phyloP scores from a whole-genome alignment of 1,139 yeast genomes.

The Zygoascus sp. region DNA sequence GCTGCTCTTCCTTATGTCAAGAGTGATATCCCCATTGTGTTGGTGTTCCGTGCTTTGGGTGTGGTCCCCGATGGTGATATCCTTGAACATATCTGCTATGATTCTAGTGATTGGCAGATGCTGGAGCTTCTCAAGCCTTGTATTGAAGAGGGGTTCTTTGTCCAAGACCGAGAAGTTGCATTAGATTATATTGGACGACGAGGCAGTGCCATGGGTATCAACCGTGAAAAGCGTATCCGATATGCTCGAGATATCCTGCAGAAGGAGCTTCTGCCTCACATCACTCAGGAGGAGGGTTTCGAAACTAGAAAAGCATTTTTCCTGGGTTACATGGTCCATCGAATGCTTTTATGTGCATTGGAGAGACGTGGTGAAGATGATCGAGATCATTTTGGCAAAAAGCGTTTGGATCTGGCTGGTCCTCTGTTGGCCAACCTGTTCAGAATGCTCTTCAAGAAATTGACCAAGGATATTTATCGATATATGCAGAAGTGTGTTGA shows the following conservation, averaged over 20 bases:
- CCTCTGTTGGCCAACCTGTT: conserved; percentile 92
- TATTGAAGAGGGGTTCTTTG: conserved; percentile 97
- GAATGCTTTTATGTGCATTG: conserved; percentile 88
- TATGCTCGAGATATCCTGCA: conserved; percentile 95
- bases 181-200: conserved; percentile 97
- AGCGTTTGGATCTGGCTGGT: conserved; percentile 97
- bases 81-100: conserved; percentile 95
- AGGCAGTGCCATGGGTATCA: conserved; percentile 75
- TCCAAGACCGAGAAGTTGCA: conserved; percentile 97
- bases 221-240: conserved; percentile 96
- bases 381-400: conserved; percentile 98
- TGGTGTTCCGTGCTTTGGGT: conserved; percentile 96
- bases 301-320: conserved; percentile 96
- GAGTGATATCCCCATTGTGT: conserved; percentile 93
- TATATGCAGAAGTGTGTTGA: conserved; percentile 99
- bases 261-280: conserved; percentile 93
- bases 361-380: conserved; percentile 98
- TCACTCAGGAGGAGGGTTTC: conserved; percentile 95
- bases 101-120: conserved; percentile 98
- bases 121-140: conserved; percentile 98
- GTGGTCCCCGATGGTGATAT: conserved; percentile 99
- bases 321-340: conserved; percentile 95
- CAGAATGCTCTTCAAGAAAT: conserved; percentile 88
- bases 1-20: conserved; percentile 95
- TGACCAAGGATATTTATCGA: conserved; percentile 90